Conservation (phyloP, 2,329 filamentous ascomycete species). For the Cercospora zeina region DNA sequence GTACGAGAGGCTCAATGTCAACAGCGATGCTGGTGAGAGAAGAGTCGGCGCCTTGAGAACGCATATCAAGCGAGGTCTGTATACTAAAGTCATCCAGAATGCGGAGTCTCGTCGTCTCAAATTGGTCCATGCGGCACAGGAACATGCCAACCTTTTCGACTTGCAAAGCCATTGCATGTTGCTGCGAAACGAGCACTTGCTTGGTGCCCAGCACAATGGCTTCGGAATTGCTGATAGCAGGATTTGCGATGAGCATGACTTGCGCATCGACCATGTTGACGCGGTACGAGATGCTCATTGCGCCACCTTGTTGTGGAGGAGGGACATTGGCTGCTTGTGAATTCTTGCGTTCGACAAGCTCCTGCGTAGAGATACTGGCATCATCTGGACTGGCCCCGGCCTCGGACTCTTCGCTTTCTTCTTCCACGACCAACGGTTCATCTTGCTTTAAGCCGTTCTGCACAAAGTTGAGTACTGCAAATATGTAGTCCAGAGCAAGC, state of each 20-base stretch:
- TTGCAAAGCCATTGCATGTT: conserved; percentile 90
- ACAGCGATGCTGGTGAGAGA: conserved; percentile 76
- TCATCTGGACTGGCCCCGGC: conserved; percentile 53
- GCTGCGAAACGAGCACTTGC: conserved; percentile 87
- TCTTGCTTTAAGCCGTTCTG: conserved; percentile 63
- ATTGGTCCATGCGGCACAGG: conserved; percentile 95
- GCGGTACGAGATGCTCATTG: conserved; percentile 80
- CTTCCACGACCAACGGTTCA: conserved; percentile 62
- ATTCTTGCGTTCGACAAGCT: conserved; percentile 31
- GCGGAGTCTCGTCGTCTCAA: conserved; percentile 83
- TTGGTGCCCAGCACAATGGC: conserved; percentile 94
- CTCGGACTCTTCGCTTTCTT: conserved; percentile 52
- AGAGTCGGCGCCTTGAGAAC: conserved; percentile 59
- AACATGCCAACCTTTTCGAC: conserved; percentile 97
- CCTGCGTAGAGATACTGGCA: conserved; percentile 39
- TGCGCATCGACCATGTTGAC: conserved; percentile 96
- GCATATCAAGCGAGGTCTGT: conserved; percentile 80
- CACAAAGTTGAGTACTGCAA: conserved; percentile 82
- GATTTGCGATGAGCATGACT: conserved; percentile 93
- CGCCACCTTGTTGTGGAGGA: conserved; percentile 43
- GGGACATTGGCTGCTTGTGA: conserved; percentile 36
- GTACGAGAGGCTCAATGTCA: conserved; percentile 85
- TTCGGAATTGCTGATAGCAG: conserved; percentile 83
- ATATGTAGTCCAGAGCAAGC: conserved; percentile 92
- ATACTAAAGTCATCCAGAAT: conserved; percentile 97